Evolutionary conservation across 2,329 filamentous ascomycete species (phyloP).

Genomic region (Scedosporium apiospermum): DNA sequence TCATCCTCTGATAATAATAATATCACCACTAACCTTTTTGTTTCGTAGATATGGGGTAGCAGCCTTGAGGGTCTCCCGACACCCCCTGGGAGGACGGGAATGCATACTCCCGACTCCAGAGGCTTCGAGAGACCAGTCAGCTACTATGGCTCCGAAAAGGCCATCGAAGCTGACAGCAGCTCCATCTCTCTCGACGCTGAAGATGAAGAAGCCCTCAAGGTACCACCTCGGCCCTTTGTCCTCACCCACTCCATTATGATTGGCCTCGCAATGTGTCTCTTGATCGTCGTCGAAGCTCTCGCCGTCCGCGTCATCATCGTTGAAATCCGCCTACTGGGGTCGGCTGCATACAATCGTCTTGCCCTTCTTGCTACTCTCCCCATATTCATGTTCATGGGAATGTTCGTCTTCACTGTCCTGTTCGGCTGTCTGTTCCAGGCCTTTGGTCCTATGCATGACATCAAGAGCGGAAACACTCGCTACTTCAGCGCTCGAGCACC

Average conservation of each 20-base stretch:
- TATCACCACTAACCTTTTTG: neutral
- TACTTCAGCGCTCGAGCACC: neutral
- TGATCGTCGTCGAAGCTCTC: neutral
- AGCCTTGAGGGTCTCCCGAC: neutral
- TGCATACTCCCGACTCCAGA: neutral
- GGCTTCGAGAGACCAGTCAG: neutral
- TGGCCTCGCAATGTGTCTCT: neutral
- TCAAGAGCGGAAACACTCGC: neutral
- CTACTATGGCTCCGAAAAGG: neutral
- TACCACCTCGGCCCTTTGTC: neutral
- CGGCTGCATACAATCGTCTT: conserved; percentile 42
- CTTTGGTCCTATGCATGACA: conserved; percentile 56
- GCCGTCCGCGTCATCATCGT: neutral
- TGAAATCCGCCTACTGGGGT: neutral
- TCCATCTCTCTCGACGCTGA: neutral
- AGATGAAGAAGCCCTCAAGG: neutral
- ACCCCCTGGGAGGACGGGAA: neutral
- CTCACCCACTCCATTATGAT: neutral
- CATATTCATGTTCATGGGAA: conserved; percentile 68
- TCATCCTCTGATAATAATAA: neutral
- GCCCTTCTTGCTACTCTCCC: conserved; percentile 58
- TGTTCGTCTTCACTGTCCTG: conserved; percentile 74
- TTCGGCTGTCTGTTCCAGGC: conserved; percentile 67
- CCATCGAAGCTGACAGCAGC: neutral
- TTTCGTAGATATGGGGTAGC: neutral